Base-by-base conservation (phyloP, 768 basidiomycete genomes). In the Fomitopsis serialis region DNA sequence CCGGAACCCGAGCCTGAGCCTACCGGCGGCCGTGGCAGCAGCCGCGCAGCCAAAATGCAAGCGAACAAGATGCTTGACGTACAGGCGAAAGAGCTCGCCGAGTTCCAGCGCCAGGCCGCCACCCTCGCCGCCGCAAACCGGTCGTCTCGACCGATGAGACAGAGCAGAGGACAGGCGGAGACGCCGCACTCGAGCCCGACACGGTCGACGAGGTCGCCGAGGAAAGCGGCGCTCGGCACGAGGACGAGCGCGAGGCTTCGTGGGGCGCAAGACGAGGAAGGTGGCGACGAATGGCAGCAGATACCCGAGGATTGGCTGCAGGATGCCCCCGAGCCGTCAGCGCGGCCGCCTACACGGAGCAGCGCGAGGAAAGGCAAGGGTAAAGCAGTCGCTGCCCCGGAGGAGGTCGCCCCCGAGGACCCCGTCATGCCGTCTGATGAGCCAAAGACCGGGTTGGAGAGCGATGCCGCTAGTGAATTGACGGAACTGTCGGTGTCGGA, bases 291-390 rank as follows among this genome's bases (percentile, higher is more conserved):
- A 59, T 92, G 89, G 91, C 87, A 92, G 67, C 74, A 79, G 52
- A 78, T 92, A 23, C 91, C 90, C 0, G 78, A 84, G 9, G 89
- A 89, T 61, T 92, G 89, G 89, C 62, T 86, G 54, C 63, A 63
- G 19, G 68, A 68, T 13, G 29, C 42, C 12, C 48, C 45, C 11
- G 53, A 40, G 15, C 37, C 29, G 4, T 7, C 15, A 6, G 7
- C 25, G n/a, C 15, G 37, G 19, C 22, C 55, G 32, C 13, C 48
- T 4, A n/a, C 25, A 35, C 55, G 11, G 48, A 57, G 21, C 49
- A 23, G 47, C 40, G 42, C 54, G 1, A 35, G 54, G 4, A 61
- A 60, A 21, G 60, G 50, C 43, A 63, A 45, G 48, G 51, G 49
- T 42, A 63, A 63, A 57, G 58, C 54, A 48, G 48, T 59, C 60